Percentiles rank a stretch among this genome's conserved stretches.
Conservation (phyloP, 768 basidiomycete species). For the Lactifluus pinguis region DNA sequence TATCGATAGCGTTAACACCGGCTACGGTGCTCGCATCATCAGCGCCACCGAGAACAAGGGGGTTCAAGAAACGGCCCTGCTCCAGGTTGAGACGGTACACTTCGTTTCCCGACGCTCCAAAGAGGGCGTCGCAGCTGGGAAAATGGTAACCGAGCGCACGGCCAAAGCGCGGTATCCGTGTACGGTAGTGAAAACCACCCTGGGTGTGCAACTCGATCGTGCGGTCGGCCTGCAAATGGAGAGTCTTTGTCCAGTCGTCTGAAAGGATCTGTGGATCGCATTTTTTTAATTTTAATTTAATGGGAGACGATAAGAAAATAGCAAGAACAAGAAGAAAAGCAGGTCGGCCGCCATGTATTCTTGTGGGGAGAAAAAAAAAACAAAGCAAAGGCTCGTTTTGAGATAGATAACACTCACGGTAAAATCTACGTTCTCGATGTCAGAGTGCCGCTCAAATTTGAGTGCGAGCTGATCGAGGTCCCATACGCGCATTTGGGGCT, state of each 20-base stretch:
- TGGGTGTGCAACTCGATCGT: conserved; percentile 92
- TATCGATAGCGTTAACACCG: conserved; percentile 86
- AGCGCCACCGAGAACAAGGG: conserved; percentile 51
- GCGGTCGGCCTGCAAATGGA: conserved; percentile 94
- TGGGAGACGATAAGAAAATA: not conserved
- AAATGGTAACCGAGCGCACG: conserved; percentile 89
- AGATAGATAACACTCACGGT: conserved; percentile 48
- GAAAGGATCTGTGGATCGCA: conserved; percentile 63
- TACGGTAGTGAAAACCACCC: conserved; percentile 84
- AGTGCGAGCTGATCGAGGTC: conserved; percentile 86
- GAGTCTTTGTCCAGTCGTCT: conserved; percentile 98
- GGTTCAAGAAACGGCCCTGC: conserved; percentile 86
- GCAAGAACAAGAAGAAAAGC: not conserved
- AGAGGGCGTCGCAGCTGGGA: conserved; percentile 83
- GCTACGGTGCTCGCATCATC: conserved; percentile 47
- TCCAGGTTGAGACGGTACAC: conserved; percentile 92
- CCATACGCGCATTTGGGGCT: conserved; percentile 95
- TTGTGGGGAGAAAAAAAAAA: not conserved
- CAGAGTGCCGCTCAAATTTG: conserved; percentile 94
- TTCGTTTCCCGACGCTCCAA: conserved; percentile 79
- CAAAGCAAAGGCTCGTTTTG: not conserved
- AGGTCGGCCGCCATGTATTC: too few relatives aligned
- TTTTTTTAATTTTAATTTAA: not conserved
- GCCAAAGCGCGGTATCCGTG: conserved; percentile 91
- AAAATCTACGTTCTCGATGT: conserved; percentile 97